phyloP scores from a whole-genome alignment of 192 early-diverging fungal species.

The Obelidium mucronatum region DNA sequence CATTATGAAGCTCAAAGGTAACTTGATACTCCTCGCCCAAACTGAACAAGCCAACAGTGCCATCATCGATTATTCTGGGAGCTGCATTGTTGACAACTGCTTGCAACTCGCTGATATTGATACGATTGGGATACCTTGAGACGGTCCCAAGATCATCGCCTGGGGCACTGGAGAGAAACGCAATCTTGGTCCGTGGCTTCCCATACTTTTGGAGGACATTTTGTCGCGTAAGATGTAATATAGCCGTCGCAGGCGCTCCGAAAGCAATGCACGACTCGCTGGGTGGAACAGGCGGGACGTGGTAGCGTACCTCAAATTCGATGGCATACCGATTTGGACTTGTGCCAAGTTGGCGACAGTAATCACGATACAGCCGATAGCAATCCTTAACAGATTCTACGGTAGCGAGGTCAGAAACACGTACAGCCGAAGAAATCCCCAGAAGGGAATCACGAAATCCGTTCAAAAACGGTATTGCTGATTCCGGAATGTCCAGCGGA shows the following conservation, averaged over 20 bases:
- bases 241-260: not conserved
- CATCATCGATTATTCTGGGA: not conserved
- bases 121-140: not conserved
- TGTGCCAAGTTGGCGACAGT: not conserved
- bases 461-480: slow-evolving; percentile 7
- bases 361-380: not conserved
- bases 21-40: not conserved
- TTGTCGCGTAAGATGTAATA: not conserved
- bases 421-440: not conserved
- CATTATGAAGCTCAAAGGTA: slow-evolving; percentile 23
- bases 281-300: not conserved
- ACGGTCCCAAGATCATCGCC: not conserved
- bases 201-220: not conserved
- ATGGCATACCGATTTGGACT: not conserved
- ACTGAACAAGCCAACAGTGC: slow-evolving; percentile 13
- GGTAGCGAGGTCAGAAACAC: not conserved
- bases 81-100: not conserved
- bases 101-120: slow-evolving; percentile 21
- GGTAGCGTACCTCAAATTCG: not conserved
- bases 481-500: not conserved
- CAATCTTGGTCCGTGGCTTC: not conserved
- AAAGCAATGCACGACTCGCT: not conserved
- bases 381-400: slow-evolving; percentile 12
- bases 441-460: slow-evolving; percentile 10
- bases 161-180: not conserved